Evolutionary conservation across 768 basidiomycete genomes (phyloP).

Genomic region (Inosperma sp.): DNA sequence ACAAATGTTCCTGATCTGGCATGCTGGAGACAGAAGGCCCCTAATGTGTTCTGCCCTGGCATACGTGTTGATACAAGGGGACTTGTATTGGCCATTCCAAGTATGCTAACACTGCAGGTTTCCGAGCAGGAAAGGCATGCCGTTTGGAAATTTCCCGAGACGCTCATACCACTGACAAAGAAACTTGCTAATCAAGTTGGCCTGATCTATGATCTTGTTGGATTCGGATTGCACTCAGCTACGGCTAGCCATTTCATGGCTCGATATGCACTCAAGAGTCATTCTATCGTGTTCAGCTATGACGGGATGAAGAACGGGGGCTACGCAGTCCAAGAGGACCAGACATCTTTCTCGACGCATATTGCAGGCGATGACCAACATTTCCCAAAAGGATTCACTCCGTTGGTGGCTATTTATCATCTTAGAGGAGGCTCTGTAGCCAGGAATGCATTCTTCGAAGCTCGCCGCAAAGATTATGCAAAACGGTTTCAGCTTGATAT

Average conservation of each 20-base stretch:
- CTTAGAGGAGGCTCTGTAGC: constrained; percentile 1
- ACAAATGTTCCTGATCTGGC: not conserved
- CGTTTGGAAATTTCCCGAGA: constrained; percentile 25
- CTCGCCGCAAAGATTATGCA: not conserved
- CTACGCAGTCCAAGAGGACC: not conserved
- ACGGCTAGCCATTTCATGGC: constrained; percentile 21
- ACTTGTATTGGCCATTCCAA: not conserved
- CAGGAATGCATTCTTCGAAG: not conserved
- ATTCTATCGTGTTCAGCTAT: constrained; percentile 12
- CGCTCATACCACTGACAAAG: constrained; percentile 7
- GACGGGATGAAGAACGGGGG: constrained; percentile 1
- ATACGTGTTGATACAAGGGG: not conserved
- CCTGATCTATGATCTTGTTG: constrained; percentile 23
- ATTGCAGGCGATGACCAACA: not conserved
- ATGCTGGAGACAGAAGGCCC: not conserved
- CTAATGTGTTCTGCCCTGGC: not conserved
- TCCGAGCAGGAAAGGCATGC: too few species aligned
- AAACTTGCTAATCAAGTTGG: not conserved
- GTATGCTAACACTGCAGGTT: not conserved
- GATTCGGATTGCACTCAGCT: constrained; percentile 20
- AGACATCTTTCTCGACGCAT: not conserved
- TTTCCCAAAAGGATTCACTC: not conserved
- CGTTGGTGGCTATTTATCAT: not conserved
- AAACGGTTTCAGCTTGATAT: not conserved
- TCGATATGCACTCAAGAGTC: constrained; percentile 14